Base-by-base conservation (phyloP, 192 early-diverging fungal species). In the Powellomyces hirtus region DNA sequence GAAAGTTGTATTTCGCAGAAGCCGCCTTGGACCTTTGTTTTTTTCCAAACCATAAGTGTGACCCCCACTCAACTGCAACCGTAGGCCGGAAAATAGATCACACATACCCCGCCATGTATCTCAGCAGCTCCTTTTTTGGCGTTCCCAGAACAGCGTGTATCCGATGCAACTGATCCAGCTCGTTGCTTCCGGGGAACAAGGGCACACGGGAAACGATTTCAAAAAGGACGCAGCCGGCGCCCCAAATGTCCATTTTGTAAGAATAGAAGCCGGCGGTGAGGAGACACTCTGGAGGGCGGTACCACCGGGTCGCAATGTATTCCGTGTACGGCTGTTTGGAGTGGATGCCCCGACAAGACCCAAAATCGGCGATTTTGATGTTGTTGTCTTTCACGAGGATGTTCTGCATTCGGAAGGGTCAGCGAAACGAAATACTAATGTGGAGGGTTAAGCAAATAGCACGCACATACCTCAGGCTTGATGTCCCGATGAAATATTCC, bases 221-320 rank as follows among this genome's bases (percentile, higher is more conserved):
- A 65, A 71, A 87, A 24, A 87, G 42, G 6, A 87, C 86, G 62
- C 86, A 87, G 24, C 86, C 86, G 30, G 75, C 79, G 34, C 84
- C 80, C 86, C 86, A 87, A 16, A 84, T 73, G 70, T 87, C 86
- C 84, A 87, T 86, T 55, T 84, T 84, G 70, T 62, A 84, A 16
- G 60, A 74, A 69, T 87, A 87, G 18, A 76, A 73, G 30, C 86
- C 86, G 31, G 79, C 75, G 56, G 77, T 79, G 16, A 87, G 81
- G n/a, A 87, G 68, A 66, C 84, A 86, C 64, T 87, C 86, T 26
- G 86, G 86, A 0, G 84, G 77, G n/a, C 86, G 73, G 61, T 87
- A 87, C 86, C 86, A 87, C 37, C 86, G 68, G 3, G 86, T 87
- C 3, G 86, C 86, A 63, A 87, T 87, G 76, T 87, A 87, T 64